phyloP scores from a whole-genome alignment of 352 stramenopile species.

The Phytophthora nicotianae region DNA sequence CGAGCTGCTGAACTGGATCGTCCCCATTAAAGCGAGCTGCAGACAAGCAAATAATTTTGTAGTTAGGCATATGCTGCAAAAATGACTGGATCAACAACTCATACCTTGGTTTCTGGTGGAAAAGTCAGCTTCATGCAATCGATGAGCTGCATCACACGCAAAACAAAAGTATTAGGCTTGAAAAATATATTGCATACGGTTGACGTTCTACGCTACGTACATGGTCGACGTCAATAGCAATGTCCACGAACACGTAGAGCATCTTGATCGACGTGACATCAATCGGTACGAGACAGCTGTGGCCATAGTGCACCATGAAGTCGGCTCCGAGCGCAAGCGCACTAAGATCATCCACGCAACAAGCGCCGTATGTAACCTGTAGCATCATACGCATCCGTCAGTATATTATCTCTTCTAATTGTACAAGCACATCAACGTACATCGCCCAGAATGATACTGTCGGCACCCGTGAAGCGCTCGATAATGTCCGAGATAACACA shows the following conservation, averaged over 20 bases:
- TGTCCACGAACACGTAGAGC: conserved; percentile 99
- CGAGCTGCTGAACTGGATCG: conserved; percentile 95
- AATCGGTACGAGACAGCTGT: conserved; percentile 98
- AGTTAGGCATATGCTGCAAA: not conserved
- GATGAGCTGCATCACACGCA: conserved; percentile 69
- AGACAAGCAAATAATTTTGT: conserved; percentile 1
- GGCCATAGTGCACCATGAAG: conserved; percentile 99
- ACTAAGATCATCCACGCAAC: conserved; percentile 98
- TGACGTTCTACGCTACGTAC: conserved; percentile 44
- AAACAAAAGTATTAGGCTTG: conserved; percentile 8
- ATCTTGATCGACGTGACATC: conserved; percentile 95
- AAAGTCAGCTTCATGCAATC: conserved; percentile 96
- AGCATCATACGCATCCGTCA: not conserved
- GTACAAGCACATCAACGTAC: conserved; percentile 63
- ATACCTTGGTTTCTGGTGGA: conserved; percentile 70
- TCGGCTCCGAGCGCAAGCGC: conserved; percentile 95
- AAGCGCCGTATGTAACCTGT: conserved; percentile 98
- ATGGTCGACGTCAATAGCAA: conserved; percentile 97
- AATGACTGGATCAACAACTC: not conserved
- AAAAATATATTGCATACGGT: not conserved
- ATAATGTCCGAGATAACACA: conserved; percentile 99
- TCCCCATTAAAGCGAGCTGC: conserved; percentile 94
- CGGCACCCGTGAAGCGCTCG: conserved; percentile 91
- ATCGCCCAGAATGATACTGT: conserved; percentile 97
- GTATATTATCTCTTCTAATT: not conserved